phyloP scores from a whole-genome alignment of 148 eudicot species.

The Rhododendron williamsianum region DNA sequence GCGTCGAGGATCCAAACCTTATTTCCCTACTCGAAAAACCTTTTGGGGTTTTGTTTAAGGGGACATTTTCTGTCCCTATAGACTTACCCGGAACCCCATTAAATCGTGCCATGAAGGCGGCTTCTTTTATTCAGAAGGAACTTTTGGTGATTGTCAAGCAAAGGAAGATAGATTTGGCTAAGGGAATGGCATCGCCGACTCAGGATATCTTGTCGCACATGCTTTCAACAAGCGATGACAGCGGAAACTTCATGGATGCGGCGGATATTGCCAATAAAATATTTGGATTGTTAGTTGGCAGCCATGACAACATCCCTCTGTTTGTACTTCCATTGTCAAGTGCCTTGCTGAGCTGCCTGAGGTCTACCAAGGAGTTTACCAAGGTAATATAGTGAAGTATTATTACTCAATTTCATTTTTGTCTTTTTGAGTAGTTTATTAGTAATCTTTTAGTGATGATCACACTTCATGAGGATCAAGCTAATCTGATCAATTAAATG shows the following conservation, averaged over 20 bases:
- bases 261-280: neutral
- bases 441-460: no score
- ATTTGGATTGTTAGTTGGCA: neutral
- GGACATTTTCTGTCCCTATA: conserved; percentile 24
- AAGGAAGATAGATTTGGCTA: conserved; percentile 23
- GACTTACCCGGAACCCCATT: conserved; percentile 39
- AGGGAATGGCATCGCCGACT: neutral
- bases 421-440: no score
- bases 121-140: conserved; percentile 24
- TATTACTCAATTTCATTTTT: no score
- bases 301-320: neutral
- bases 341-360: neutral
- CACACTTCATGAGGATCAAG: no score
- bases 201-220: conserved; percentile 7
- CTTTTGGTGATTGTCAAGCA: conserved; percentile 22
- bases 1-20: conserved; percentile 22
- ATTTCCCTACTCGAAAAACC: conserved; percentile 16
- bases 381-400: neutral
- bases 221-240: neutral
- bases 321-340: neutral
- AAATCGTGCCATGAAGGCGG: conserved; percentile 28
- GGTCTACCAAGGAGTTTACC: neutral
- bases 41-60: conserved; percentile 14
- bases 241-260: neutral
- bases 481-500: no score